Conservation (phyloP, 176 grass and related monocot species). For the Avena atlantica region DNA sequence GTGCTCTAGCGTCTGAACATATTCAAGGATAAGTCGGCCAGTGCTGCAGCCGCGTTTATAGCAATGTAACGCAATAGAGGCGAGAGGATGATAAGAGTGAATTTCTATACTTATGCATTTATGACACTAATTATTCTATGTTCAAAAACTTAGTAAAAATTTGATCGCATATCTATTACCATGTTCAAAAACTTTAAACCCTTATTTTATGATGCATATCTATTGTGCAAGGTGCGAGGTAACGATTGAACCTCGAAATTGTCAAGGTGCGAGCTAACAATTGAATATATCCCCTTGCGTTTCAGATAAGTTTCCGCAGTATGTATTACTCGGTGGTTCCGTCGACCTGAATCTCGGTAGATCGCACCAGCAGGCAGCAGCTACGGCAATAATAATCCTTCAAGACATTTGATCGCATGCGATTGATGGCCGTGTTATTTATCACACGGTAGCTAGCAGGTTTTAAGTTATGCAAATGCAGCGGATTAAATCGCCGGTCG, state of each 20-base stretch:
- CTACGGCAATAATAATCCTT: background rate
- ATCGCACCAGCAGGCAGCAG: background rate
- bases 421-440: background rate
- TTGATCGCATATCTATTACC: too few relatives aligned
- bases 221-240: too few relatives aligned
- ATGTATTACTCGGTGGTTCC: background rate
- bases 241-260: too few relatives aligned
- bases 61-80: background rate
- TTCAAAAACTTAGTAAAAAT: too few relatives aligned
- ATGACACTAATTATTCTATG: too few relatives aligned
- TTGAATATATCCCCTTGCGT: background rate
- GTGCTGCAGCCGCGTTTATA: background rate
- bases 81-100: background rate
- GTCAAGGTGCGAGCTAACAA: too few relatives aligned
- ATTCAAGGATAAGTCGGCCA: background rate
- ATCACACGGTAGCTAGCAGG: conserved; percentile 1
- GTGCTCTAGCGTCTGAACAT: background rate
- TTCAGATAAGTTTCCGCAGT: background rate
- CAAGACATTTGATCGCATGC: conserved; percentile 6
- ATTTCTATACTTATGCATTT: too few relatives aligned
- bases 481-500: background rate
- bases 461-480: background rate
- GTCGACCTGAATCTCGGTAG: background rate
- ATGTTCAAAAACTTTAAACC: too few relatives aligned
- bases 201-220: too few relatives aligned